phyloP scores from a whole-genome alignment of 306 rosid genomes.

The Trifolium dubium region DNA sequence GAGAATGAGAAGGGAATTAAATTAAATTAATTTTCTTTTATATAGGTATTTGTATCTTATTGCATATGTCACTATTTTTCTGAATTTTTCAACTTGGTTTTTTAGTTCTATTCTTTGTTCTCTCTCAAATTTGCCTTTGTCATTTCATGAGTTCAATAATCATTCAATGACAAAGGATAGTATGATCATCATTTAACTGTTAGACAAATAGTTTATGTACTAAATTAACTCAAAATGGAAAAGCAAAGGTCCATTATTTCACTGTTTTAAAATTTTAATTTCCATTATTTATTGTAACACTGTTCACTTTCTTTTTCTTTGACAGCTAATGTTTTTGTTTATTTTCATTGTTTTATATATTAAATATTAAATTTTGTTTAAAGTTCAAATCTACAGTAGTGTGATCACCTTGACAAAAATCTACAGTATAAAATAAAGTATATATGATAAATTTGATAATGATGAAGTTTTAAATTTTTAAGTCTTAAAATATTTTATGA shows the following conservation, averaged over 20 bases:
- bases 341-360: conserved; percentile 14
- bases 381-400: conserved; percentile 60
- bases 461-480: background rate
- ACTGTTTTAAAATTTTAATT: conserved; percentile 7
- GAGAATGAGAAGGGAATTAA: no score
- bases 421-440: conserved; percentile 51
- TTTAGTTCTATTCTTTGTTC: conserved; percentile 32
- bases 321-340: conserved; percentile 27
- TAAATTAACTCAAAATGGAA: conserved; percentile 44
- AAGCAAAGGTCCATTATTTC: conserved; percentile 38
- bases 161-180: conserved; percentile 25
- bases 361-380: conserved; percentile 16
- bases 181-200: conserved; percentile 36
- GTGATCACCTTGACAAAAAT: conserved; percentile 38
- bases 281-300: conserved; percentile 6
- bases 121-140: conserved; percentile 28
- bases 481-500: conserved; percentile 11
- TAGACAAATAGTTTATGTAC: conserved; percentile 40
- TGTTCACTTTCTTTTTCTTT: conserved; percentile 40
- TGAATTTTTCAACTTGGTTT: conserved; percentile 24
- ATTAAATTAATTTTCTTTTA: conserved; percentile 33
- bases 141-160: conserved; percentile 44
- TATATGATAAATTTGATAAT: conserved; percentile 13
- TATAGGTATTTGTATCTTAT: conserved; percentile 42
- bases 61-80: conserved; percentile 41